A percentile compares a stretch with the other conserved stretches of the same genome.
Conservation (phyloP, 148 eudicot genomes). For the Diospyros lotus region DNA sequence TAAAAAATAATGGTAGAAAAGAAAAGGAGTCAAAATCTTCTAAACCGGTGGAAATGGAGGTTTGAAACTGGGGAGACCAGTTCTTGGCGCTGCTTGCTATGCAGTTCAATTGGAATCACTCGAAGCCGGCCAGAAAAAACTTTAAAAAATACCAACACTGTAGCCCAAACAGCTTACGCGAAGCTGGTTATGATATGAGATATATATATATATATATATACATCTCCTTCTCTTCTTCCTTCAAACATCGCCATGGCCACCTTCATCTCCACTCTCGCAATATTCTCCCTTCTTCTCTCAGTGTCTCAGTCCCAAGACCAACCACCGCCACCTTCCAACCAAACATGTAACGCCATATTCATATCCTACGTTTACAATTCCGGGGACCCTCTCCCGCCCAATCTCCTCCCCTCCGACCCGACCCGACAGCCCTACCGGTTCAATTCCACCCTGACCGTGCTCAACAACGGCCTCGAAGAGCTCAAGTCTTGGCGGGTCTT, state of each 20-base stretch:
- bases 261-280: not conserved
- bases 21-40: no score
- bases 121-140: no score
- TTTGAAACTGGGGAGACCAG: no score
- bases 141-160: no score
- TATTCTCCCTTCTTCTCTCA: not conserved
- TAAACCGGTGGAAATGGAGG: no score
- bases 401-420: not conserved
- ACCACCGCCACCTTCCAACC: constrained; percentile 3
- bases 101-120: no score
- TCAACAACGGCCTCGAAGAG: constrained; percentile 30
- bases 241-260: constrained; percentile 13
- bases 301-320: constrained; percentile 16
- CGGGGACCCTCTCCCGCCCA: constrained; percentile 30
- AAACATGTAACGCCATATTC: constrained; percentile 35
- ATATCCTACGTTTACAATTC: constrained; percentile 30
- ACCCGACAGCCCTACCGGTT: constrained; percentile 38
- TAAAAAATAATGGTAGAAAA: no score
- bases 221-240: not conserved
- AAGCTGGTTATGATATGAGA: no score
- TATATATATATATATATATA: not conserved
- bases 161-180: no score
- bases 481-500: constrained; percentile 44
- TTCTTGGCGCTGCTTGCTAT: no score
- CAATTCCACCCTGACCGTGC: constrained; percentile 26